Evolutionary conservation across 345 rosid genomes (phyloP).

Genomic region (Aegle marmelos): DNA sequence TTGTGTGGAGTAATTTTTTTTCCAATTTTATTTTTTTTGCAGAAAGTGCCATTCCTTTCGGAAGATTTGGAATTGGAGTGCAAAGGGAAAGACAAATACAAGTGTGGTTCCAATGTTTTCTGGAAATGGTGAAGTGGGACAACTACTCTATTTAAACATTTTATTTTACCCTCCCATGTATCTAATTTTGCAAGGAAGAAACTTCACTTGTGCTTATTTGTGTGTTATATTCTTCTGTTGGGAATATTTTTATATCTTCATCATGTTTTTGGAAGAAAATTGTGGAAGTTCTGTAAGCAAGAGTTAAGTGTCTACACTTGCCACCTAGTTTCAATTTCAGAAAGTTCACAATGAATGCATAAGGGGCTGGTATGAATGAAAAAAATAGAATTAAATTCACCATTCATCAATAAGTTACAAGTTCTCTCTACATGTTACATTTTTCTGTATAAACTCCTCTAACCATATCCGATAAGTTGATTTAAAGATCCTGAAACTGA

Average conservation of each 20-base stretch:
- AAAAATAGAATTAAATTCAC: background rate
- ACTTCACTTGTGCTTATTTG: constrained; percentile 13
- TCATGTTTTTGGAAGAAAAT: background rate
- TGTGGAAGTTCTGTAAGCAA: background rate
- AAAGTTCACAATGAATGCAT: background rate
- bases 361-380: background rate
- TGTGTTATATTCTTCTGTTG: background rate
- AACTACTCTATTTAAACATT: constrained; percentile 3
- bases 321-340: background rate
- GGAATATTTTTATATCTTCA: background rate
- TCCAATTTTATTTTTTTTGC: constrained; percentile 23
- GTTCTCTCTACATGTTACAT: background rate
- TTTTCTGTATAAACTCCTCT: background rate
- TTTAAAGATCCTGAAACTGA: background rate
- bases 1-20: background rate
- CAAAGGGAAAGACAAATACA: constrained; percentile 92
- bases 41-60: constrained; percentile 88
- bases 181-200: constrained; percentile 24
- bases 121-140: constrained; percentile 84
- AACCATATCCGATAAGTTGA: background rate
- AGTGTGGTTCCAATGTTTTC: constrained; percentile 98
- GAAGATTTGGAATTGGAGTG: constrained; percentile 90
- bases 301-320: no score
- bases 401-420: background rate
- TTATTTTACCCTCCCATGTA: constrained; percentile 26